These are phyloP conservation scores for Tylopilus felleus DNA, from an alignment of 768 basidiomycete species.

Conservation along the genomic window DNA sequence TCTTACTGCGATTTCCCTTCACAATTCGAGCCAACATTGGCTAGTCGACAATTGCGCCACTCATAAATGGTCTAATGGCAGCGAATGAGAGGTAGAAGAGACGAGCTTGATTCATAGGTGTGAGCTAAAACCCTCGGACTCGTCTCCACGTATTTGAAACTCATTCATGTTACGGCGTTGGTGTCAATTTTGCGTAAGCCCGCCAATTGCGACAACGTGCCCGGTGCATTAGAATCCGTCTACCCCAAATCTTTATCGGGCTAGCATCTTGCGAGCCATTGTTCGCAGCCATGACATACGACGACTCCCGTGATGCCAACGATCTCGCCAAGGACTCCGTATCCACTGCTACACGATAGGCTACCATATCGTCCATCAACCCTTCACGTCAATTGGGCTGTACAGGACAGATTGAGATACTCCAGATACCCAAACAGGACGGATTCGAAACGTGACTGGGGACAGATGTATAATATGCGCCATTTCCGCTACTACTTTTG, in stretches of 20 bases:
- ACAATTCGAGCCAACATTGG: conserved; percentile 8
- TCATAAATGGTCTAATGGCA: not conserved
- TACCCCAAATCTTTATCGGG: conserved; percentile 3
- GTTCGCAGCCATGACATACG: conserved; percentile 4
- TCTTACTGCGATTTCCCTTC: conserved; percentile 7
- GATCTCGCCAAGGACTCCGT: conserved; percentile 19
- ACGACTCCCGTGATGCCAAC: conserved; percentile 3
- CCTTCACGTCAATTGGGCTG: conserved; percentile 16
- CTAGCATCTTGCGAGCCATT: not conserved
- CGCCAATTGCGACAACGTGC: conserved; percentile 17
- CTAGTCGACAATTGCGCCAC: not conserved
- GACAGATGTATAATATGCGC: conserved; percentile 21
- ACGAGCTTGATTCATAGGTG: conserved; percentile 3
- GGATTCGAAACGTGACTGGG: conserved; percentile 27
- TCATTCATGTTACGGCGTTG: conserved; percentile 5
- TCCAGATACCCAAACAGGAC: conserved; percentile 12
- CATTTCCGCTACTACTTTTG: not conserved
- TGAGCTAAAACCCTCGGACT: conserved; percentile 19
- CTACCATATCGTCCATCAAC: conserved; percentile 7
- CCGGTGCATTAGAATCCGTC: not conserved
- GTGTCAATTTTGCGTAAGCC: conserved; percentile 15
- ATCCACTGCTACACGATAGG: conserved; percentile 16
- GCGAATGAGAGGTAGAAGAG: not conserved
- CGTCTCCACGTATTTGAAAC: conserved; percentile 18
- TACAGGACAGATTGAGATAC: conserved; percentile 7